A percentile compares a stretch with the other conserved stretches of the same genome.
phyloP scores from a whole-genome alignment of 345 rosid genomes.

The Populus euphratica region DNA sequence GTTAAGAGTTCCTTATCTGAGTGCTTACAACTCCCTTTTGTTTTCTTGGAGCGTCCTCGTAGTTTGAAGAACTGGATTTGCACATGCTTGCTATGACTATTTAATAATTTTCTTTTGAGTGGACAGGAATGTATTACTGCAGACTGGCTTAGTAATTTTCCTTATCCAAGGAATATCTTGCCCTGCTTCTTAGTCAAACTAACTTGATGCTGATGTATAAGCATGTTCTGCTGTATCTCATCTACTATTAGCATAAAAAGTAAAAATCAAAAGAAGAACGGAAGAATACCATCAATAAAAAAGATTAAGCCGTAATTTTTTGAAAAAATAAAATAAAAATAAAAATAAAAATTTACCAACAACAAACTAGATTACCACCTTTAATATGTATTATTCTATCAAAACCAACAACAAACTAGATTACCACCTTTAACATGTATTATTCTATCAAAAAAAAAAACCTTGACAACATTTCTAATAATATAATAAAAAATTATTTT shows the following conservation, averaged over 20 bases:
- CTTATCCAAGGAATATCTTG: background rate
- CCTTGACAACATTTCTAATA: no score
- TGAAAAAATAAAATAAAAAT: no score
- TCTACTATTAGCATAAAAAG: background rate
- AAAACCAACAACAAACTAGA: no score
- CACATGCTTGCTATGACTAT: background rate
- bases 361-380: no score
- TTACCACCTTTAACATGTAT: no score
- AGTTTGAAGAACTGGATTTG: background rate
- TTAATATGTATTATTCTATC: no score
- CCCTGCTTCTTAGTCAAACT: background rate
- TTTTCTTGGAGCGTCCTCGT: background rate
- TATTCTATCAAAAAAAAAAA: rapidly evolving
- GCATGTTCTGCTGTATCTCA: background rate
- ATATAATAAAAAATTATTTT: no score
- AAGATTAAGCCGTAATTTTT: no score
- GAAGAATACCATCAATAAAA: no score
- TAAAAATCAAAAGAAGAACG: no score
- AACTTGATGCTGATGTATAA: background rate
- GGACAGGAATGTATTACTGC: background rate
- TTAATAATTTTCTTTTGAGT: background rate
- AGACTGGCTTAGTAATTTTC: background rate
- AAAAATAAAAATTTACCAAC: rapidly evolving
- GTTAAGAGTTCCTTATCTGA: background rate
- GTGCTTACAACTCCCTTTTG: background rate